Percentiles rank a stretch among this genome's conserved stretches.
phyloP scores from a whole-genome alignment of 805 yeast species.

The Lipomyces sp. region DNA sequence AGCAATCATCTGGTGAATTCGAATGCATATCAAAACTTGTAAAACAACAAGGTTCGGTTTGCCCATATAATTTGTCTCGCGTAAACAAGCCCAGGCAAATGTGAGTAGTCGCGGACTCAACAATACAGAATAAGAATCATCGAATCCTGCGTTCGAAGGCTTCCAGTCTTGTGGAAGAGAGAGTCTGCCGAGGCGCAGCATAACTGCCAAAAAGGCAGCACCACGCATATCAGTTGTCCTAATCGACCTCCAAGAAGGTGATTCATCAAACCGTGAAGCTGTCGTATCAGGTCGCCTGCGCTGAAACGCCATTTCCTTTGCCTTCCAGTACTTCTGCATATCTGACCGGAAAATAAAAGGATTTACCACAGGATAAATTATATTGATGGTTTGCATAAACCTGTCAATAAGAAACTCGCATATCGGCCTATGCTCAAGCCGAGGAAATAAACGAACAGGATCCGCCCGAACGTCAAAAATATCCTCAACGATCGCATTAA shows the following conservation, averaged over 20 bases:
- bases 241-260: conserved; percentile 13
- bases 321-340: conserved; percentile 22
- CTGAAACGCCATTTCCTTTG: conserved; percentile 8
- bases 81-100: conserved; percentile 18
- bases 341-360: conserved; percentile 23
- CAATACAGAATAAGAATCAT: conserved; percentile 13
- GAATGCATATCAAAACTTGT: conserved; percentile 28
- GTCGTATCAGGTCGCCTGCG: not conserved
- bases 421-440: conserved; percentile 29
- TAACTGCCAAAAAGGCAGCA: conserved; percentile 22
- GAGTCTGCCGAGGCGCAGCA: conserved; percentile 29
- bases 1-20: conserved; percentile 29
- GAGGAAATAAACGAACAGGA: conserved; percentile 15
- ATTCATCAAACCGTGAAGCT: not conserved
- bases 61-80: conserved; percentile 26
- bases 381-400: conserved; percentile 27
- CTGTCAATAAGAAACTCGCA: conserved; percentile 29
- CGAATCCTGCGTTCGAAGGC: conserved; percentile 23
- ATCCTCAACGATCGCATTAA: conserved; percentile 5
- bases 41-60: conserved; percentile 21
- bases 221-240: conserved; percentile 26
- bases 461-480: conserved; percentile 13
- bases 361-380: conserved; percentile 27
- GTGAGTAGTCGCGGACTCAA: conserved; percentile 17
- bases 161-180: conserved; percentile 28